Evolutionary conservation across 768 basidiomycete genomes (phyloP).

Genomic region (Pholiota microspora): DNA sequence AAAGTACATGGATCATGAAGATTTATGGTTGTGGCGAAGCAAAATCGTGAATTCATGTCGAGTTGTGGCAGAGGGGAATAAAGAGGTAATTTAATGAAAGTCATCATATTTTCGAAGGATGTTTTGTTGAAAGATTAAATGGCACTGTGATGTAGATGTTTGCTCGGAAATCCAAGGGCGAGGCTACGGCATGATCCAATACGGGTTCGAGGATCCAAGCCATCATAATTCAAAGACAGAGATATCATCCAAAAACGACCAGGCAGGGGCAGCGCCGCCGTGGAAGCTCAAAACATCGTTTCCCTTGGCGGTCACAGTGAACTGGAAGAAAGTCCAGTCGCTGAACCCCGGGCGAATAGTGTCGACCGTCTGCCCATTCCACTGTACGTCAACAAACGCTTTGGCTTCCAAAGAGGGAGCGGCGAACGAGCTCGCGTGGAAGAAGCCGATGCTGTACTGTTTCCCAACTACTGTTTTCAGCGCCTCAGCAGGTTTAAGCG

Average conservation of each 20-base stretch:
- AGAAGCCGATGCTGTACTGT: slow-evolving; percentile 39
- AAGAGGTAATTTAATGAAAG: too few relatives aligned
- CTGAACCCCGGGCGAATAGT: slow-evolving; percentile 29
- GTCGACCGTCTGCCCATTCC: slow-evolving; percentile 32
- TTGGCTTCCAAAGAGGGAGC: slow-evolving; percentile 27
- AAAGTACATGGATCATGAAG: too few relatives aligned
- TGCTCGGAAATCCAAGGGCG: not conserved
- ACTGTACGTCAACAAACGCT: slow-evolving; percentile 41
- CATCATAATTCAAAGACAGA: slow-evolving; percentile 21
- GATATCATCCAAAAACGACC: slow-evolving; percentile 47
- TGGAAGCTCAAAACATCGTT: slow-evolving; percentile 36
- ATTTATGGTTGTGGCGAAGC: too few relatives aligned
- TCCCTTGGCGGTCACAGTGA: slow-evolving; percentile 31
- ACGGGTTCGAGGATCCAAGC: too few relatives aligned
- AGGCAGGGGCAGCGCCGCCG: slow-evolving; percentile 45
- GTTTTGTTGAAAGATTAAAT: too few relatives aligned
- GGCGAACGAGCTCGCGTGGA: slow-evolving; percentile 37
- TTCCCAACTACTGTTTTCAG: slow-evolving; percentile 34
- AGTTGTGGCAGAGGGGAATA: too few relatives aligned
- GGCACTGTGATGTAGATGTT: too few relatives aligned
- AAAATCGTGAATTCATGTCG: too few relatives aligned
- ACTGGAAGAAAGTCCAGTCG: slow-evolving; percentile 34
- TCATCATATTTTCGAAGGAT: too few relatives aligned
- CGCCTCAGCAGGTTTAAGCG: slow-evolving; percentile 28
- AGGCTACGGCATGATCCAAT: not conserved